A percentile compares a stretch with the other conserved stretches of the same genome.
phyloP scores from a whole-genome alignment of 2,329 filamentous ascomycete species.

The Hansfordia pulvinata region DNA sequence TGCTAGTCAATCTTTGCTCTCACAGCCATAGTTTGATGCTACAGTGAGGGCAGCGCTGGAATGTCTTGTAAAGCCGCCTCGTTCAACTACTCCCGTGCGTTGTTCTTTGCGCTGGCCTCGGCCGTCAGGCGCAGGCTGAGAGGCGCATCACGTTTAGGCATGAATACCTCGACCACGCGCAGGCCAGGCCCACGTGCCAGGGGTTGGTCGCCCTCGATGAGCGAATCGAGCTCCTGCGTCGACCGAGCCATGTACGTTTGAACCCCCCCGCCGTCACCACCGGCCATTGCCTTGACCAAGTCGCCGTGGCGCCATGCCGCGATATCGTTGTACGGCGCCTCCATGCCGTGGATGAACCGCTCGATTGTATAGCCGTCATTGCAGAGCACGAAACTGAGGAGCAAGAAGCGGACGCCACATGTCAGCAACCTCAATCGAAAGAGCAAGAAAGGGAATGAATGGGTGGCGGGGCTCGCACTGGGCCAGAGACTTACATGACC shows the following conservation, averaged over 20 bases:
- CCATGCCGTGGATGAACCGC: conserved; percentile 73
- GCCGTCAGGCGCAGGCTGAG: conserved; percentile 55
- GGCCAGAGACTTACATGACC: conserved; percentile 52
- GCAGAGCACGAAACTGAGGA: conserved; percentile 73
- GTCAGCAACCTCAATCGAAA: too few relatives aligned
- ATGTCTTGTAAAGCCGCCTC: too few relatives aligned
- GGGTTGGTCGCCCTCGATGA: conserved; percentile 44
- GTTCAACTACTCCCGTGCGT: too few relatives aligned
- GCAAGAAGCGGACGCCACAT: too few relatives aligned
- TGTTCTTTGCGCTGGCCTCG: conserved; percentile 55
- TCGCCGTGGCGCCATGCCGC: conserved; percentile 60
- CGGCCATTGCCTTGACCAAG: conserved; percentile 55
- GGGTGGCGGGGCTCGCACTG: too few relatives aligned
- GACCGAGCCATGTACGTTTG: conserved; percentile 57
- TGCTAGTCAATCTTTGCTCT: too few relatives aligned
- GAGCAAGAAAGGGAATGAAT: too few relatives aligned
- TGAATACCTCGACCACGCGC: conserved; percentile 70
- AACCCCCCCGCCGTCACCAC: conserved; percentile 36
- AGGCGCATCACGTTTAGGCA: conserved; percentile 69
- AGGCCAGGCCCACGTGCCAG: conserved; percentile 44
- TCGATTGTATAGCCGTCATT: conserved; percentile 88
- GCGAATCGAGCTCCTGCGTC: conserved; percentile 49
- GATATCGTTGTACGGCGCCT: conserved; percentile 72
- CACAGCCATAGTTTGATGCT: too few relatives aligned
- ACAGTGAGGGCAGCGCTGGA: too few relatives aligned